phyloP scores from a whole-genome alignment of 805 yeast species.

The Saturnispora zaruensis region DNA sequence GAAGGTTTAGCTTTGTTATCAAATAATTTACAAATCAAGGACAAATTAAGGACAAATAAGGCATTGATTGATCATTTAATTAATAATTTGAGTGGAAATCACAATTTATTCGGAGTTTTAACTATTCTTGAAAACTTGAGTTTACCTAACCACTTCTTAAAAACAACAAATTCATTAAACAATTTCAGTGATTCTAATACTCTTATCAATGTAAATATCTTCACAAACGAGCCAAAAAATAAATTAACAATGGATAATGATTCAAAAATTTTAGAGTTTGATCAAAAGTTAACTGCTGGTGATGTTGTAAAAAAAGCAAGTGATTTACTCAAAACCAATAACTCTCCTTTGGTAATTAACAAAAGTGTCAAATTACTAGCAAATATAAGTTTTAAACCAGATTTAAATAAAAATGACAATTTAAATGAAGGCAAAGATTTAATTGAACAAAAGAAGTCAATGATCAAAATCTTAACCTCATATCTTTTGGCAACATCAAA shows the following conservation, averaged over 20 bases:
- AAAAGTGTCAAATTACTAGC: slow-evolving; percentile 4
- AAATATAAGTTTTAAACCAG: neutral
- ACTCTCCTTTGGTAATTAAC: neutral
- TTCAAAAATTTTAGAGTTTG: slow-evolving; percentile 22
- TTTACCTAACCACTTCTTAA: slow-evolving; percentile 23
- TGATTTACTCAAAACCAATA: neutral
- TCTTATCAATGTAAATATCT: slow-evolving; percentile 20
- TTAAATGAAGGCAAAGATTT: neutral
- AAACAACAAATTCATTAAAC: slow-evolving; percentile 29
- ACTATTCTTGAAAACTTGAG: slow-evolving; percentile 35
- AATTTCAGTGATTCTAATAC: slow-evolving; percentile 32
- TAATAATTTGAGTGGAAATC: slow-evolving; percentile 6
- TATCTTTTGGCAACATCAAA: slow-evolving; percentile 31
- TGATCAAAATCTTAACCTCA: slow-evolving; percentile 22
- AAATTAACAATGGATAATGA: slow-evolving; percentile 24
- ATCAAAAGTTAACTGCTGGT: slow-evolving; percentile 12
- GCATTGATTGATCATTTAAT: slow-evolving; percentile 23
- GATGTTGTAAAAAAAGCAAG: slow-evolving; percentile 16
- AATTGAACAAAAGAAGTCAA: slow-evolving; percentile 11
- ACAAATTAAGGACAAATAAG: slow-evolving; percentile 31
- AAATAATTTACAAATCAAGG: slow-evolving; percentile 29
- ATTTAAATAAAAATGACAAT: slow-evolving; percentile 24
- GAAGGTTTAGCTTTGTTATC: slow-evolving; percentile 31
- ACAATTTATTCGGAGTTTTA: slow-evolving; percentile 32
- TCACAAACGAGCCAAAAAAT: slow-evolving; percentile 22